Evolutionary conservation across 495 filamentous ascomycete species (phyloP).

Genomic region (Chaetomidium leptoderma): DNA sequence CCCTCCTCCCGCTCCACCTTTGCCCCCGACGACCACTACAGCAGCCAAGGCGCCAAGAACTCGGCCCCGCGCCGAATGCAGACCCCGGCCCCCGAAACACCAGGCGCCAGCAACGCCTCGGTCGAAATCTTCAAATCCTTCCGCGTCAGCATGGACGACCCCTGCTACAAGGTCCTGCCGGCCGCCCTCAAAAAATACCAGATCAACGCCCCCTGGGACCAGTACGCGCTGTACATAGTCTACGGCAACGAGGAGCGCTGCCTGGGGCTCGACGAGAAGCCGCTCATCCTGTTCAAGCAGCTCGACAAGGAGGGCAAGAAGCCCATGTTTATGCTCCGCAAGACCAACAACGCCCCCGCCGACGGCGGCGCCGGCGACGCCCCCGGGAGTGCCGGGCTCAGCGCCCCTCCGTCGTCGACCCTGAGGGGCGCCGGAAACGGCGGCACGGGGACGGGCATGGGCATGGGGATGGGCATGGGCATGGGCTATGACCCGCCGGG

Average conservation of each 20-base stretch:
- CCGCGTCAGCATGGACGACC: constrained; percentile 94
- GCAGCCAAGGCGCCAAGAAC: constrained; percentile 40
- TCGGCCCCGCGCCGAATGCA: constrained; percentile 45
- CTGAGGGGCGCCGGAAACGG: constrained; percentile 29
- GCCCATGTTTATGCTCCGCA: constrained; percentile 97
- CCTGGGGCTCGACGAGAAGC: constrained; percentile 84
- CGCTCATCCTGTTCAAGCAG: constrained; percentile 94
- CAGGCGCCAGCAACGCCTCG: constrained; percentile 44
- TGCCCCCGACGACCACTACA: constrained; percentile 48
- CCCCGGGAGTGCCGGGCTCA: constrained; percentile 48
- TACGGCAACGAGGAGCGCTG: constrained; percentile 96
- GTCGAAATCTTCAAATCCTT: constrained; percentile 99
- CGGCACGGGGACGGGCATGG: not conserved
- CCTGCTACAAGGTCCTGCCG: constrained; percentile 93
- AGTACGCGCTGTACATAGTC: constrained; percentile 96
- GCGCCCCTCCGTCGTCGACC: constrained; percentile 8
- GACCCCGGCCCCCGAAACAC: constrained; percentile 51
- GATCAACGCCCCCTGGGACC: constrained; percentile 93
- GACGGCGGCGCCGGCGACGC: constrained; percentile 29
- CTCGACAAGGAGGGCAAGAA: constrained; percentile 93
- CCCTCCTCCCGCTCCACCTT: constrained; percentile 47
- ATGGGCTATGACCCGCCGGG: constrained; percentile 50
- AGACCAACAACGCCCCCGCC: constrained; percentile 49
- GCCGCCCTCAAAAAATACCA: constrained; percentile 97
- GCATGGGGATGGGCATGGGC: not conserved